These are phyloP conservation scores for Nakazawaea pomicola DNA, from an alignment of 805 yeast genomes.

Conservation along the genomic window DNA sequence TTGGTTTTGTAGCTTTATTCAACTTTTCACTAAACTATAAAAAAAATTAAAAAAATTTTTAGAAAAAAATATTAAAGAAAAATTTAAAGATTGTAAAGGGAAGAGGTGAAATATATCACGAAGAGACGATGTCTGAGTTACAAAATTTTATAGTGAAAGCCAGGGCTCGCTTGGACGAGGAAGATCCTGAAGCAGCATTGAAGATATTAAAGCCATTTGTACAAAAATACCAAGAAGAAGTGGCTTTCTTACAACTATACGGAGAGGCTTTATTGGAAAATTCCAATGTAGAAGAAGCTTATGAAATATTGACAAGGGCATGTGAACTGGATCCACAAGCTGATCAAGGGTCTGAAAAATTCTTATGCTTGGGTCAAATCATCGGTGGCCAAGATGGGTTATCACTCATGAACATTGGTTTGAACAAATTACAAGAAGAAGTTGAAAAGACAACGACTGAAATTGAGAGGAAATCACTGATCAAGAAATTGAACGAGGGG, in stretches of 20 bases:
- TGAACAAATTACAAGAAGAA: constrained; percentile 42
- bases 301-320: constrained; percentile 51
- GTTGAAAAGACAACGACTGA: constrained; percentile 14
- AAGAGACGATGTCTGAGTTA: constrained; percentile 11
- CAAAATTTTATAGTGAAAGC: constrained; percentile 28
- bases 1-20: too few relatives aligned
- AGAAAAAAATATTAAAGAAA: not conserved
- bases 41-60: not conserved
- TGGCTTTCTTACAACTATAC: constrained; percentile 45
- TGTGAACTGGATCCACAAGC: constrained; percentile 71
- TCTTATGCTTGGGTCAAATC: constrained; percentile 86
- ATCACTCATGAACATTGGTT: constrained; percentile 55
- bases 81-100: not conserved
- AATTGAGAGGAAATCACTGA: constrained; percentile 28
- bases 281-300: constrained; percentile 77
- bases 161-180: constrained; percentile 38
- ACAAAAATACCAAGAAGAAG: constrained; percentile 32
- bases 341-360: constrained; percentile 67
- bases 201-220: constrained; percentile 35
- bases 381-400: constrained; percentile 79
- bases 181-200: constrained; percentile 53
- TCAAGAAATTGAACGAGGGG: constrained; percentile 67
- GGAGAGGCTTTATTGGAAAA: constrained; percentile 80
- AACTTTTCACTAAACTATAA: not conserved
- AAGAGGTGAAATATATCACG: not conserved